These are phyloP conservation scores for Macrolepiota fuliginosa DNA, from an alignment of 768 basidiomycete genomes.

Conservation along the genomic window DNA sequence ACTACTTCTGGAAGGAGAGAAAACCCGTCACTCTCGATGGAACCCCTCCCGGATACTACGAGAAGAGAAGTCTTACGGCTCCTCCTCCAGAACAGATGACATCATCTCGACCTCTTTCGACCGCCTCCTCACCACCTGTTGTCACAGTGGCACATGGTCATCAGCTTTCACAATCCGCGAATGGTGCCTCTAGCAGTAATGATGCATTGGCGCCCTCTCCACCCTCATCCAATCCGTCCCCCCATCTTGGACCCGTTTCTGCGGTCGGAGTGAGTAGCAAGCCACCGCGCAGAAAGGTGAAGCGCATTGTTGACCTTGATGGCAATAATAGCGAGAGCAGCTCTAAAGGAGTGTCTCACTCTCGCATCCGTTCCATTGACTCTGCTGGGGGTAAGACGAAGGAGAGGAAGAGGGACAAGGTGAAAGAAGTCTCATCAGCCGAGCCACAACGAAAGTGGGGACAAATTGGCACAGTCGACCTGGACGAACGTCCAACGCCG, in stretches of 20 bases:
- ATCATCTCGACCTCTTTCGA: constrained; percentile 44
- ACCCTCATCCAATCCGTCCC: constrained; percentile 43
- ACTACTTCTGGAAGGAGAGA: constrained; percentile 83
- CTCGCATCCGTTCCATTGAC: constrained; percentile 30
- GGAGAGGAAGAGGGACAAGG: constrained; percentile 20
- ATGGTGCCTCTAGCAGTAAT: neutral
- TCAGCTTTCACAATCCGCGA: constrained; percentile 19
- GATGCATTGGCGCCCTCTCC: constrained; percentile 20
- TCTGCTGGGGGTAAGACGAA: constrained; percentile 15
- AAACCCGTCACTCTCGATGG: constrained; percentile 79
- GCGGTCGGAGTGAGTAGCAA: constrained; percentile 36
- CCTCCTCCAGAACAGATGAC: constrained; percentile 51
- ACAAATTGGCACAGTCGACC: constrained; percentile 18
- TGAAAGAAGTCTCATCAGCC: neutral
- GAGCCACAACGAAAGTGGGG: constrained; percentile 16
- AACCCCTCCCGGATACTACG: constrained; percentile 63
- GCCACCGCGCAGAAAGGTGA: constrained; percentile 57
- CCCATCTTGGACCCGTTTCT: constrained; percentile 36
- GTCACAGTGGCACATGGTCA: constrained; percentile 51
- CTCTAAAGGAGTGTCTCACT: constrained; percentile 25
- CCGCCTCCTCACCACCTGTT: constrained; percentile 56
- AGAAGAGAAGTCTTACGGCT: constrained; percentile 56
- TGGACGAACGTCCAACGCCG: constrained; percentile 9
- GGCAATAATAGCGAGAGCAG: constrained; percentile 39
- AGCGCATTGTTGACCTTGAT: constrained; percentile 79